These are phyloP conservation scores for Myrmaecium sp. DNA, from an alignment of 2,329 filamentous ascomycete genomes.

Conservation along the genomic window DNA sequence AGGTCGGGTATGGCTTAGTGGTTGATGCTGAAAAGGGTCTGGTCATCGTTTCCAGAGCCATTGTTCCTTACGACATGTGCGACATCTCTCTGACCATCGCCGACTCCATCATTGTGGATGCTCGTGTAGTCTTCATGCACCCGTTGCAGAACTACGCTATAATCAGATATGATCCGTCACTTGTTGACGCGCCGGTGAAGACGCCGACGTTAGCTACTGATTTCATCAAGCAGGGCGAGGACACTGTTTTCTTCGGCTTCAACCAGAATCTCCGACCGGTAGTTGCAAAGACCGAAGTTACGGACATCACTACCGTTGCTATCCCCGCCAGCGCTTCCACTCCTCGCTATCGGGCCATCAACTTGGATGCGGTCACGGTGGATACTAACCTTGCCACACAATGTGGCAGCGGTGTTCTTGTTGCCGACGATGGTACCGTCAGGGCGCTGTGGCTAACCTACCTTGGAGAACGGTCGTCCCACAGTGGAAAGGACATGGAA, in stretches of 20 bases:
- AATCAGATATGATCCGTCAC: constrained; percentile 78
- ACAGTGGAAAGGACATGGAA: constrained; percentile 76
- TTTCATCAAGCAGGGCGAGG: constrained; percentile 78
- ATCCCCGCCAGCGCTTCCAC: constrained; percentile 88
- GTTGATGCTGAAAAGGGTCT: constrained; percentile 92
- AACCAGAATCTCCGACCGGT: constrained; percentile 91
- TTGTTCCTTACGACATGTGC: constrained; percentile 91
- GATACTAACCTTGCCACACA: constrained; percentile 74
- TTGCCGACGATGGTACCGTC: constrained; percentile 78
- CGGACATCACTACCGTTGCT: constrained; percentile 90
- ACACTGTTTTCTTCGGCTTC: constrained; percentile 95
- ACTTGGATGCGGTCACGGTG: constrained; percentile 83
- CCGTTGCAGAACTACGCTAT: constrained; percentile 94
- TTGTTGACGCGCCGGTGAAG: constrained; percentile 88
- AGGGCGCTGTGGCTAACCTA: constrained; percentile 96
- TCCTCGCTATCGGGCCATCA: constrained; percentile 81
- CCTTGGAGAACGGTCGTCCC: constrained; percentile 68
- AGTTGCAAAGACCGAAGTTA: constrained; percentile 84
- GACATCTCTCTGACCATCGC: constrained; percentile 94
- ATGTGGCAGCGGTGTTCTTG: constrained; percentile 83
- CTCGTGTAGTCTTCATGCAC: constrained; percentile 89
- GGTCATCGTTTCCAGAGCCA: constrained; percentile 82
- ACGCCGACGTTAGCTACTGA: constrained; percentile 69
- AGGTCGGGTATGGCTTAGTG: constrained; percentile 92
- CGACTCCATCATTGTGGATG: constrained; percentile 86